A percentile compares a stretch with the other conserved stretches of the same genome.
Conservation (phyloP, 2,329 filamentous ascomycete genomes). For the Colletotrichum siamense region DNA sequence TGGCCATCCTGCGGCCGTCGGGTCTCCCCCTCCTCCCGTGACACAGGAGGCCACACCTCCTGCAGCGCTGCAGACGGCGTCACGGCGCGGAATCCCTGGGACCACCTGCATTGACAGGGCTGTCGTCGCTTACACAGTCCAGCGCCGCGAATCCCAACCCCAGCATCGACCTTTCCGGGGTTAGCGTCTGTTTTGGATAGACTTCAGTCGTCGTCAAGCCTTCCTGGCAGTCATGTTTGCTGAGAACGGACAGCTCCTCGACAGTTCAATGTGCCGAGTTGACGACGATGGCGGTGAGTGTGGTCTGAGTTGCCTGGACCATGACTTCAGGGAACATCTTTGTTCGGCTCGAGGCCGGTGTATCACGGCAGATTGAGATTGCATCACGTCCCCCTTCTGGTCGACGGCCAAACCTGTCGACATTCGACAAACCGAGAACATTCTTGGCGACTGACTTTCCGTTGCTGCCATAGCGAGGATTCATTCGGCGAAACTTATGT, state of each 20-base stretch:
- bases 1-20: background rate
- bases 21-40: background rate
- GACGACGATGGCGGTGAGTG: background rate
- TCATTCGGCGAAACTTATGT: background rate
- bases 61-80: background rate
- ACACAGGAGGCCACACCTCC: background rate
- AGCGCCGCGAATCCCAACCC: background rate
- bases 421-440: background rate
- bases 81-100: background rate
- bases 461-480: background rate
- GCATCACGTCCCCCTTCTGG: background rate
- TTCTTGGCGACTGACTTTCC: background rate
- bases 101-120: background rate
- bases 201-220: background rate
- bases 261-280: background rate
- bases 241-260: background rate
- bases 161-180: background rate
- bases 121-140: background rate
- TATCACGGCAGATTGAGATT: background rate
- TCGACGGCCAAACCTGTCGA: background rate
- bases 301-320: background rate
- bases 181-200: conserved; percentile 7
- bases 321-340: background rate
- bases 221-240: background rate
- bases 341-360: background rate